These are phyloP conservation scores for Patellifolia procumbens DNA, from an alignment of 179 eudicot genomes.

Conservation along the genomic window DNA sequence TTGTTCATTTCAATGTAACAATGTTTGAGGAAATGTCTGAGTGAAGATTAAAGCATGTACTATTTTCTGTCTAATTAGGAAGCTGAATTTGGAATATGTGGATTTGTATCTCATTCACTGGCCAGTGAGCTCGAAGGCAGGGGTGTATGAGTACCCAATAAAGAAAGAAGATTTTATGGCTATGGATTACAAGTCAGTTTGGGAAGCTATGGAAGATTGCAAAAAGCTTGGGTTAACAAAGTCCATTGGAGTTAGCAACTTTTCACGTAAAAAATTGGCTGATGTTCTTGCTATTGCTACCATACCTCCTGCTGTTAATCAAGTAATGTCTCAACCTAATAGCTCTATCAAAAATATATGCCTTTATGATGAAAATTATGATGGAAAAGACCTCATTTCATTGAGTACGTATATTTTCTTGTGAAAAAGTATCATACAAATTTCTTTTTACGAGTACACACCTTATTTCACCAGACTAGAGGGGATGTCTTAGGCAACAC, in stretches of 20 bases:
- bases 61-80: too few species aligned
- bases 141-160: slow-evolving; percentile 6
- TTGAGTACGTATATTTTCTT: too few species aligned
- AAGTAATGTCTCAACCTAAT: slow-evolving; percentile 33
- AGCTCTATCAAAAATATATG: too few species aligned
- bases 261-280: slow-evolving; percentile 54
- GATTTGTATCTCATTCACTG: background rate
- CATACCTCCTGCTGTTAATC: slow-evolving; percentile 70
- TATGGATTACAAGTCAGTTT: slow-evolving; percentile 3
- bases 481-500: too few species aligned
- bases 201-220: slow-evolving; percentile 55
- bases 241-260: slow-evolving; percentile 69
- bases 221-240: slow-evolving; percentile 57
- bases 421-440: too few species aligned
- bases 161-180: slow-evolving; percentile 2
- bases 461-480: too few species aligned
- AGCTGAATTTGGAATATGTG: background rate
- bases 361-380: too few species aligned
- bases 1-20: too few species aligned
- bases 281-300: slow-evolving; percentile 39
- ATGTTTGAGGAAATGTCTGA: too few species aligned
- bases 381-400: too few species aligned
- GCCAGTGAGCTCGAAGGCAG: background rate
- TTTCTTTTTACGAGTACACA: too few species aligned
- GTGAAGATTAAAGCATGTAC: too few species aligned